phyloP scores from a whole-genome alignment of 2,329 filamentous ascomycete genomes.

The Phaeosphaeriaceae sp. region DNA sequence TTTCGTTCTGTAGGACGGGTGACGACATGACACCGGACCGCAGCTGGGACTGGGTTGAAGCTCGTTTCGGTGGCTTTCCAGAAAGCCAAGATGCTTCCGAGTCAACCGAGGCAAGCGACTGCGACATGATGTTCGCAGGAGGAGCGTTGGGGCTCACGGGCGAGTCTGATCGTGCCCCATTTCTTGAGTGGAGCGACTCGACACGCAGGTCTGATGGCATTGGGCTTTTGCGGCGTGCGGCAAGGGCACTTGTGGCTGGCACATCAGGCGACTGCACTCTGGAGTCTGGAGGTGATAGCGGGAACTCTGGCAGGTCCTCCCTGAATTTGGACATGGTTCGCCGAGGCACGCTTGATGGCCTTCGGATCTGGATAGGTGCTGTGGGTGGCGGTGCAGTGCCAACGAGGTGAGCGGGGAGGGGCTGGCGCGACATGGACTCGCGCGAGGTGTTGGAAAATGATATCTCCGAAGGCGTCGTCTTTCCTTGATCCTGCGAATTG shows the following conservation, averaged over 20 bases:
- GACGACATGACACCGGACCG: slow-evolving; percentile 57
- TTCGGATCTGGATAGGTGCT: slow-evolving; percentile 50
- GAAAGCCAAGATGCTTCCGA: slow-evolving; percentile 97
- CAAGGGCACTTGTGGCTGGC: slow-evolving; percentile 53
- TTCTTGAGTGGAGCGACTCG: slow-evolving; percentile 29
- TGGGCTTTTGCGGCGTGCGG: slow-evolving; percentile 49
- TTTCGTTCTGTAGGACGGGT: slow-evolving; percentile 54
- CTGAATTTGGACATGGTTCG: slow-evolving; percentile 89
- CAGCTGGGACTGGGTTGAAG: slow-evolving; percentile 53
- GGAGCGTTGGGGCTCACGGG: slow-evolving; percentile 46
- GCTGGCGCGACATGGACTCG: slow-evolving; percentile 76
- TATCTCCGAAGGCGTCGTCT: slow-evolving; percentile 68
- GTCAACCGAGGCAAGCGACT: slow-evolving; percentile 91
- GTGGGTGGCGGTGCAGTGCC: slow-evolving; percentile 43
- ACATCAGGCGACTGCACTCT: slow-evolving; percentile 79
- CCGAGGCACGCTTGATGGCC: slow-evolving; percentile 67
- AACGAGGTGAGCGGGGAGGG: slow-evolving; percentile 58
- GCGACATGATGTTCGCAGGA: slow-evolving; percentile 62
- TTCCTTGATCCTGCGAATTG: slow-evolving; percentile 56
- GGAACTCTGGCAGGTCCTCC: slow-evolving; percentile 88
- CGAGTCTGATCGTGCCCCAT: slow-evolving; percentile 50
- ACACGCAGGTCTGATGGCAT: slow-evolving; percentile 43
- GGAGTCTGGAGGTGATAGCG: slow-evolving; percentile 84
- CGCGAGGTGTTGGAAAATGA: slow-evolving; percentile 87
- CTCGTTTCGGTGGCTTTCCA: slow-evolving; percentile 66